These are phyloP conservation scores for Solanum sitiens DNA, from an alignment of 257 asterid species.

Conservation along the genomic window DNA sequence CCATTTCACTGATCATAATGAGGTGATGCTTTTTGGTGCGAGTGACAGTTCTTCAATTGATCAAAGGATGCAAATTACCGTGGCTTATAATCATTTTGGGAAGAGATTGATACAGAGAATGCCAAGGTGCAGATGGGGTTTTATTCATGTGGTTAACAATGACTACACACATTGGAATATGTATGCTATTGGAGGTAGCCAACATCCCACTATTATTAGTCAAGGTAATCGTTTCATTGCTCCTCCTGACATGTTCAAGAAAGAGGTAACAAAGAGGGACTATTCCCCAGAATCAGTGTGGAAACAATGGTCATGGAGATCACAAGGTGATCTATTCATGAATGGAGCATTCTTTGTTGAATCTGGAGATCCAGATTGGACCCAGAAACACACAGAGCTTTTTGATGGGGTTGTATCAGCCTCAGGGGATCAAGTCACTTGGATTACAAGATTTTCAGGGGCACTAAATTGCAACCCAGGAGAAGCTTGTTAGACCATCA, in stretches of 20 bases:
- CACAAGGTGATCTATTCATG: slow-evolving; percentile 61
- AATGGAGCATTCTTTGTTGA: slow-evolving; percentile 66
- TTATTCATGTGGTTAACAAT: slow-evolving; percentile 74
- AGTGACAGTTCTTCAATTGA: slow-evolving; percentile 37
- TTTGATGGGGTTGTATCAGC: slow-evolving; percentile 40
- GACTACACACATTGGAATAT: slow-evolving; percentile 92
- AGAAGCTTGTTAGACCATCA: slow-evolving; percentile 23
- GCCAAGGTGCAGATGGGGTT: slow-evolving; percentile 80
- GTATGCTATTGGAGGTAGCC: slow-evolving; percentile 95
- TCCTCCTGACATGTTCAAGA: slow-evolving; percentile 27
- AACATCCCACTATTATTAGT: slow-evolving; percentile 63
- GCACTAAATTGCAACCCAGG: slow-evolving; percentile 40
- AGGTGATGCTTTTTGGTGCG: slow-evolving; percentile 83
- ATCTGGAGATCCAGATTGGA: slow-evolving; percentile 56
- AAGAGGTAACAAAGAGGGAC: slow-evolving; percentile 83
- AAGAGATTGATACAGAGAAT: slow-evolving; percentile 80
- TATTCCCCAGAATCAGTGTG: slow-evolving; percentile 33
- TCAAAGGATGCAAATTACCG: slow-evolving; percentile 60
- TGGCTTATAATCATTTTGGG: slow-evolving; percentile 84
- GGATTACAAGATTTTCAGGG: slow-evolving; percentile 55
- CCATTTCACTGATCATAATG: slow-evolving; percentile 80
- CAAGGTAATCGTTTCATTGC: slow-evolving; percentile 88
- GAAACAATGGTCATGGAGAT: slow-evolving; percentile 79
- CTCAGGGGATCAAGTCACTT: slow-evolving; percentile 18
- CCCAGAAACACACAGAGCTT: slow-evolving; percentile 32